Evolutionary conservation across 2,329 filamentous ascomycete genomes (phyloP), one percentile per base, ranked within the genome.

Genomic region (Fonsecaea monophora): DNA sequence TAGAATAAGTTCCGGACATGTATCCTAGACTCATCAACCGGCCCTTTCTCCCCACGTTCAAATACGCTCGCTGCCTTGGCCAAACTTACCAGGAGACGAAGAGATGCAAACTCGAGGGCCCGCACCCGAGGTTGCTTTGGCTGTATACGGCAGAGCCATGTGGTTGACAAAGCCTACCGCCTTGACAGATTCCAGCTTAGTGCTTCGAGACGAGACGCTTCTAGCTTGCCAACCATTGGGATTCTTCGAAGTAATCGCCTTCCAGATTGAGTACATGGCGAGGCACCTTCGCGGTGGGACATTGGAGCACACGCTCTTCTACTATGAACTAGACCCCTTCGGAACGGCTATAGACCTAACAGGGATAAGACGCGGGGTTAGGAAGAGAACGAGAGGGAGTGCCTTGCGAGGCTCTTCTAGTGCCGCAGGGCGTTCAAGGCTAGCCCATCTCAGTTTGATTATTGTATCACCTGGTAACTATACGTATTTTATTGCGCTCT

Each of bases 201-300:
- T 34, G 13, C 13, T 55, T n/a, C 15, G 18, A 18, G 53, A 55
- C 21, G 53, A 55, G 30, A 55, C 53, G 13, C 30, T 55, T 30
- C 53, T 55, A 35, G 53, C 53, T 55, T 55, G 30, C 9, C 30
- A 55, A 55, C 12, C 18, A n/a, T 30, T 55, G 34, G 53, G 53
- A 12, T 55, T 34, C 34, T 55, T 30, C 30, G 53, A 35, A 30
- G 30, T 55, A 50, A 50, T 10, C 0, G 8, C 12, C 8, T 18
- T 10, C 0, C 2, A 3, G 4, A 25, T 12, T 30, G 8, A 8
- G 10, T 18, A 25, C 21, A 12, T 12, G 9, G 12, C 10, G 2
- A 25, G 21, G 7, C 18, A 25, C 25, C 2, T 3, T 25, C 3
- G 1, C 25, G 3, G 25, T 25, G 25, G 25, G 25, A 25, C 3